Evolutionary conservation across 768 basidiomycete genomes (phyloP).

Genomic region (Lactarius psammicola): DNA sequence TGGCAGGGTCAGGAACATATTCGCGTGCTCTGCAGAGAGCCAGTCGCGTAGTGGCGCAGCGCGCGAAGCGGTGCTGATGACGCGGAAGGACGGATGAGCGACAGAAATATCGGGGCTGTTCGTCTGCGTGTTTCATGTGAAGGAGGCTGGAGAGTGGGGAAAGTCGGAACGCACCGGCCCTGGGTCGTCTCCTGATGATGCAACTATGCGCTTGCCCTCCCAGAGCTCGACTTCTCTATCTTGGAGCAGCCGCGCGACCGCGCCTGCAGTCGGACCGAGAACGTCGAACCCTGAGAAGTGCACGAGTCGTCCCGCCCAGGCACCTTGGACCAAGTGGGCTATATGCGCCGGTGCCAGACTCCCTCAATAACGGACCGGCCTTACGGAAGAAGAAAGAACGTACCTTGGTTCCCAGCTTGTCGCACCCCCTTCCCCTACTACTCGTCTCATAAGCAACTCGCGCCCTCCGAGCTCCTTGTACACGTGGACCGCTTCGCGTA

Average conservation of each 20-base stretch:
- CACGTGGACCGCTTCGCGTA: conserved; percentile 56
- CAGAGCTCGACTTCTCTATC: conserved; percentile 65
- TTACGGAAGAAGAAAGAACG: neutral
- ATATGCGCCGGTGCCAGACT: neutral
- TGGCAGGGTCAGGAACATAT: conserved; percentile 66
- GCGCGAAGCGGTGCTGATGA: conserved; percentile 62
- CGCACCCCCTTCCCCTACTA: conserved; percentile 55
- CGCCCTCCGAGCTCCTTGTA: conserved; percentile 69
- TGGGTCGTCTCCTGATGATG: conserved; percentile 47
- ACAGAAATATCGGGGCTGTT: conserved; percentile 45
- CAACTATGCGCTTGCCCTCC: conserved; percentile 60
- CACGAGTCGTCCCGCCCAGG: conserved; percentile 54
- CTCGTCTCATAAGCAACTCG: conserved; percentile 61
- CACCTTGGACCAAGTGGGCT: conserved; percentile 58
- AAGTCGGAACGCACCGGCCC: conserved; percentile 32
- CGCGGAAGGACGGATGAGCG: conserved; percentile 57
- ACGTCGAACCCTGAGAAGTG: conserved; percentile 63
- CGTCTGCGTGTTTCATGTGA: conserved; percentile 16
- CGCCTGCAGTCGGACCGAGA: conserved; percentile 64
- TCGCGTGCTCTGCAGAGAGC: conserved; percentile 64
- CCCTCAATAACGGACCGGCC: neutral
- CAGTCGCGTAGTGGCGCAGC: conserved; percentile 66
- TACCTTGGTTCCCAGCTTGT: conserved; percentile 58
- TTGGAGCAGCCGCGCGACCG: conserved; percentile 56
- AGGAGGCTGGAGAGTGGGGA: conserved; percentile 27